Percentiles rank a stretch among this genome's conserved stretches.
Evolutionary conservation across 2,329 filamentous ascomycete species (phyloP).

Genomic region (Elsinoe fawcettii): DNA sequence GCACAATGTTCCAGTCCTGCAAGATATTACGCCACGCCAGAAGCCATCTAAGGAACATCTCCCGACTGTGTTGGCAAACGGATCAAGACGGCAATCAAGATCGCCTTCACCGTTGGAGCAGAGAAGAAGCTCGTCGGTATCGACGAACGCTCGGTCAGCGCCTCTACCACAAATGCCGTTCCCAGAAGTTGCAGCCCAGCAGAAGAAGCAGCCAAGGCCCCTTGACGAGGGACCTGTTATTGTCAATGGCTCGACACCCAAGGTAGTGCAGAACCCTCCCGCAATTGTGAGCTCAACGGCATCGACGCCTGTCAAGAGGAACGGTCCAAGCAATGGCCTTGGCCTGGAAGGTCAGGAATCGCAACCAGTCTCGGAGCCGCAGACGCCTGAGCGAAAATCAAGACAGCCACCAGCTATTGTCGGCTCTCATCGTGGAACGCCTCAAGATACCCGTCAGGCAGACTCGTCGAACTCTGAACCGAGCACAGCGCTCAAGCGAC

Average conservation of each 20-base stretch:
- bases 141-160: conserved; percentile 25
- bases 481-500: not conserved
- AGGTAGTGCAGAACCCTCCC: not conserved
- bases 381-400: conserved; percentile 7
- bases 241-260: conserved; percentile 32
- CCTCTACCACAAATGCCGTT: conserved; percentile 13
- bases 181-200: conserved; percentile 14
- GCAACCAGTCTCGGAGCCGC: not conserved
- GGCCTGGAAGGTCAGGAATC: not conserved
- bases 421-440: not conserved
- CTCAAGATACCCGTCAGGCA: not conserved
- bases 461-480: not conserved
- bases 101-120: conserved; percentile 43
- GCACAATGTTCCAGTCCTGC: conserved; percentile 27
- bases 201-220: not conserved
- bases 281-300: not conserved
- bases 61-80: conserved; percentile 27
- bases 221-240: conserved; percentile 32
- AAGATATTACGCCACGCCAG: conserved; percentile 34
- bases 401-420: not conserved
- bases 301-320: conserved; percentile 1
- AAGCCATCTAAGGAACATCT: conserved; percentile 38
- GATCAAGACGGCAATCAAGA: conserved; percentile 32
- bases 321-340: not conserved
- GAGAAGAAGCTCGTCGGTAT: conserved; percentile 33